Evolutionary conservation across 2,329 filamentous ascomycete species (phyloP), one percentile per base, ranked within the genome.

Genomic region (Aspergillus flavus): DNA sequence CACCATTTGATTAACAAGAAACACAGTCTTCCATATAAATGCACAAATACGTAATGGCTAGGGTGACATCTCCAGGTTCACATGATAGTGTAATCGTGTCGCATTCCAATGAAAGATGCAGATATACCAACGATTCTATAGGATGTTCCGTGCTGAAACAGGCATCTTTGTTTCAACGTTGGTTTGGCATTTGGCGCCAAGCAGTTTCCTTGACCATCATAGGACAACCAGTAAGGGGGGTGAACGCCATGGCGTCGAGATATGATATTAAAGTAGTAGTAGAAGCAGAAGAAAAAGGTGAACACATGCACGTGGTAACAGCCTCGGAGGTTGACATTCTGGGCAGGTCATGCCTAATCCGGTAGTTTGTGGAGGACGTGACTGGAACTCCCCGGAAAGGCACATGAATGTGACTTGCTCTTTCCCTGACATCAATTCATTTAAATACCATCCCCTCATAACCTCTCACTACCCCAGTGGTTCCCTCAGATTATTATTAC

Each of bases 281-380:
- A 36, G 34, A 14, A 36, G 34, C 4, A 36, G 34, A 36, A 16
- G 36, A 41, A 41, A 16, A n/a, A 41, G 16, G 45, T 28, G 48
- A 52, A 43, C 70, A 72, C 70, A 72, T 72, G 69, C 69, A 59
- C 61, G 62, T 66, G 63, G 62, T 52, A 53, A 61, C 59, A 52
- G 59, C 59, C 59, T 61, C 59, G 59, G 56, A 34, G 26, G 39
- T 43, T 36, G 48, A 32, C 48, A 52, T 12, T 10, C 48, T 10
- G 16, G 28, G 28, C 28, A 30, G 45, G 48, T 61, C 39, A 57
- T 52, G 28, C 59, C 41, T 6, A 32, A 57, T 39, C 43, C 14
- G 30, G 48, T n/a, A 28, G 11, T 41, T 34, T 55, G 52, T 55
- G 52, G 52, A 54, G 52, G 26, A 4, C 12, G 46, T 50, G 23